Conservation (phyloP, 2,329 filamentous ascomycete species). For the Xylaria sp. region DNA sequence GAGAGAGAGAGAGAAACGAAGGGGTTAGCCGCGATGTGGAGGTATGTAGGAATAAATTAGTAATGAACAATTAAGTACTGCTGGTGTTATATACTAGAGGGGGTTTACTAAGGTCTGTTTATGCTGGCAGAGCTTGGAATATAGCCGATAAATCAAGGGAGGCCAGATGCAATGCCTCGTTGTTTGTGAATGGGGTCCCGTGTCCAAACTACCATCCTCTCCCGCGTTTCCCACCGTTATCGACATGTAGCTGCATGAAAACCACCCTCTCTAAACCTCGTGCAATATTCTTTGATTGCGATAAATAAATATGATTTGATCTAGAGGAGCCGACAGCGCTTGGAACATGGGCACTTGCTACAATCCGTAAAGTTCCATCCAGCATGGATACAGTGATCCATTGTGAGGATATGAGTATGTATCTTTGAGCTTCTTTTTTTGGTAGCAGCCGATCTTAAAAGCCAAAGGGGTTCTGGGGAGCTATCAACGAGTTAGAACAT, state of each 20-base stretch:
- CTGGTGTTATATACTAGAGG: conserved; percentile 32
- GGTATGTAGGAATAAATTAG: conserved; percentile 22
- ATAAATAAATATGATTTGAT: background rate
- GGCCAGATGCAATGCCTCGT: conserved; percentile 27
- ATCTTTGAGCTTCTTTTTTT: background rate
- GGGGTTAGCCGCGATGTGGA: background rate
- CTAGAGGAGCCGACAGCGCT: background rate
- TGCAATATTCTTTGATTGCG: background rate
- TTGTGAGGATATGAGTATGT: conserved; percentile 4
- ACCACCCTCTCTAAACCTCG: conserved; percentile 10
- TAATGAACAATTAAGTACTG: conserved; percentile 34
- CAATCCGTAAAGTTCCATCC: background rate
- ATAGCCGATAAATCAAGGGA: conserved; percentile 32
- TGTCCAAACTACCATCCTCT: conserved; percentile 25
- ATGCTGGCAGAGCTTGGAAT: conserved; percentile 26
- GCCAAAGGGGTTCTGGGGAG: conserved; percentile 66
- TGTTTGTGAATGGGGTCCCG: conserved; percentile 25
- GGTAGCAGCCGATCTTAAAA: conserved; percentile 50
- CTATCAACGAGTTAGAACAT: conserved; percentile 48
- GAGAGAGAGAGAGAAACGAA: background rate
- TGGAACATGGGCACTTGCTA: background rate
- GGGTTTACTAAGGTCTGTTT: conserved; percentile 29
- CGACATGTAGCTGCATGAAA: background rate
- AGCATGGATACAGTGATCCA: background rate
- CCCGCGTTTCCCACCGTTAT: background rate